Evolutionary conservation across 257 asterid species (phyloP), one percentile per base, ranked within the genome.

Genomic region (Przewalskia tangutica): DNA sequence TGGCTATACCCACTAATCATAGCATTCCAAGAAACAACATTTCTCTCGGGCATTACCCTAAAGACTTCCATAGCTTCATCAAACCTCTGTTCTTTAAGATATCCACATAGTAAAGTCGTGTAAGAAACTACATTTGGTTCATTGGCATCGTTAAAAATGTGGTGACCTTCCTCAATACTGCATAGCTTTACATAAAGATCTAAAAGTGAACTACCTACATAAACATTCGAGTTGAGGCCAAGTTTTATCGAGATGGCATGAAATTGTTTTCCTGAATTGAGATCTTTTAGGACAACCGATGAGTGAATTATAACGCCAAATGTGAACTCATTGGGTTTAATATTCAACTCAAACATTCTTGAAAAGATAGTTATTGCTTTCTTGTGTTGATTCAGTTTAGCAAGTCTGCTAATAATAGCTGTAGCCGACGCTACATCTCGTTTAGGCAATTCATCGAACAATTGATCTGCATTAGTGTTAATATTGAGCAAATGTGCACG

Each of bases 1-100:
- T 95, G 97, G 90, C 94, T 80, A 81, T 77, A 90, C 14, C 98
- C 97, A 71, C 93, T 87, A 67, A 93, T 90, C 97, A 95, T 89
- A 1, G 95, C 90, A 67, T 93, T 95, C 98, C 98, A 95, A 46
- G 93, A 84, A 82, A 93, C 91, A 70, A 86, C 97, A 86, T 91
- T 94, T 82, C 85, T 90, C 82, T 91, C 92, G 0, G 97, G 97
- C 85, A 93, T 92, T 14, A 83, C 75, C 51, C 86, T 59, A 42
- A 93, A 90, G 12, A 89, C 36, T 32, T 8, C 78, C 81, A 80
- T 60, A 2, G 97, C 98, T 86, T 91, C 97, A 79, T 83, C 88
- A n/a, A 91, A 81, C 54, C 85, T 88, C 70, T 88, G 88, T 84
- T 87, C 85, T 58, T 86, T 93, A 16, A 93, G 84, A 64, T 86